These are phyloP conservation scores for Brettanomyces custersianus DNA, from an alignment of 805 yeast species.

Conservation along the genomic window DNA sequence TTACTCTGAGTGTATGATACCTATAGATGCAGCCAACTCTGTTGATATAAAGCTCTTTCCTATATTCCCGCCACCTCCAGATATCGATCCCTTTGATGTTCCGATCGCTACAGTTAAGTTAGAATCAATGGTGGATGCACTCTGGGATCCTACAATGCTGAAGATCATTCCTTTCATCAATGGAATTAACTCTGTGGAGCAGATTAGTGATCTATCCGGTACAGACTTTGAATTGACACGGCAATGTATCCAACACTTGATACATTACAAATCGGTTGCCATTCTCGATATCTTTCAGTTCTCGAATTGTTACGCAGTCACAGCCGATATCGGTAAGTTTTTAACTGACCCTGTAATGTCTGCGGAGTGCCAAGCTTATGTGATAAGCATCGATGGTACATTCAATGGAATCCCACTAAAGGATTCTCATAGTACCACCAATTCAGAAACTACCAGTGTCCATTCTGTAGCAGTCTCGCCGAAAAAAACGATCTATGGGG, in stretches of 20 bases:
- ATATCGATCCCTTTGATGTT: slow-evolving; percentile 72
- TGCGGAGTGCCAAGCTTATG: slow-evolving; percentile 79
- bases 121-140: slow-evolving; percentile 65
- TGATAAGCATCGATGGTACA: slow-evolving; percentile 36
- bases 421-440: slow-evolving; percentile 18
- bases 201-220: slow-evolving; percentile 70
- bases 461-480: slow-evolving; percentile 5
- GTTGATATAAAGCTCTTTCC: slow-evolving; percentile 94
- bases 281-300: slow-evolving; percentile 86
- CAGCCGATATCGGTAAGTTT: slow-evolving; percentile 65
- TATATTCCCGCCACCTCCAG: slow-evolving; percentile 70
- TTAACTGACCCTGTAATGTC: slow-evolving; percentile 58
- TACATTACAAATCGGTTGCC: slow-evolving; percentile 81
- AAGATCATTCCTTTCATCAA: slow-evolving; percentile 78
- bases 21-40: slow-evolving; percentile 81
- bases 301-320: slow-evolving; percentile 79
- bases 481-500: background rate
- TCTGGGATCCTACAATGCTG: slow-evolving; percentile 97
- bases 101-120: slow-evolving; percentile 84
- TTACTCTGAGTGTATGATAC: slow-evolving; percentile 92
- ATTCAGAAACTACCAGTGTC: slow-evolving; percentile 14
- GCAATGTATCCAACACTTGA: slow-evolving; percentile 82
- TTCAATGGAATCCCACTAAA: slow-evolving; percentile 28
- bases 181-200: slow-evolving; percentile 76
- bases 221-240: slow-evolving; percentile 72